Conservation (phyloP, 2,329 filamentous ascomycete species). For the Penicillium sp. region DNA sequence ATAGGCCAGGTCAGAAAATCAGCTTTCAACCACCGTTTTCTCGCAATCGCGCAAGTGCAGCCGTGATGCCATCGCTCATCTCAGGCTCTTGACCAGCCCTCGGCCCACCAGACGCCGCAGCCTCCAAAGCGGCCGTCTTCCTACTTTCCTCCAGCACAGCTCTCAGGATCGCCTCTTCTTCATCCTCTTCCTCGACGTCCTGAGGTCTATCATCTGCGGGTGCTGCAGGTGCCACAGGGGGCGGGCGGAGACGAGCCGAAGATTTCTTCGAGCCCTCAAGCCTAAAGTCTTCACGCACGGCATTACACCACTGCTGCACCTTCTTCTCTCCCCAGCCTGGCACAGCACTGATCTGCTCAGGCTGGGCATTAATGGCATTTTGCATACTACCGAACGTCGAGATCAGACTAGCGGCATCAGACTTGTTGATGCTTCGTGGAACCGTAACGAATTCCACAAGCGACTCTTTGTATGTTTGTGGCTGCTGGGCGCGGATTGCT, state of each 20-base stretch:
- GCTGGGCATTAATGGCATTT: conserved; percentile 81
- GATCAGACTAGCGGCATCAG: conserved; percentile 86
- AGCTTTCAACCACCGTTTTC: conserved; percentile 30
- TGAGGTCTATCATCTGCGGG: conserved; percentile 4
- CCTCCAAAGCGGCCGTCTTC: conserved; percentile 19
- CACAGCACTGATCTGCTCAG: conserved; percentile 82
- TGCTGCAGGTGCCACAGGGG: conserved; percentile 6
- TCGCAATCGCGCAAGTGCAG: conserved; percentile 59
- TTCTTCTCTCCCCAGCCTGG: conserved; percentile 95
- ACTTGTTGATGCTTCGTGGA: conserved; percentile 88
- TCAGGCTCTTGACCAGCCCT: conserved; percentile 15
- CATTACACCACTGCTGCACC: conserved; percentile 79
- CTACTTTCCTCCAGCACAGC: conserved; percentile 31
- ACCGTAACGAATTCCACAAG: conserved; percentile 92
- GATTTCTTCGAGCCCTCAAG: conserved; percentile 69
- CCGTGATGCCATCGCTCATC: conserved; percentile 61
- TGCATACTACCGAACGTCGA: conserved; percentile 88
- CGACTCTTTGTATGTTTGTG: conserved; percentile 79
- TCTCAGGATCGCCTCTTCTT: conserved; percentile 51
- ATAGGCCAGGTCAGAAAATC: neutral
- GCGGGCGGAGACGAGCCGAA: conserved; percentile 30
- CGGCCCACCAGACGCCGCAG: neutral
- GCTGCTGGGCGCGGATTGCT: conserved; percentile 83
- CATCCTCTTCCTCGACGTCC: conserved; percentile 31
- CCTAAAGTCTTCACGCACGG: conserved; percentile 83